These are phyloP conservation scores for Patellaria atrata DNA, from an alignment of 495 filamentous ascomycete genomes.

Conservation along the genomic window DNA sequence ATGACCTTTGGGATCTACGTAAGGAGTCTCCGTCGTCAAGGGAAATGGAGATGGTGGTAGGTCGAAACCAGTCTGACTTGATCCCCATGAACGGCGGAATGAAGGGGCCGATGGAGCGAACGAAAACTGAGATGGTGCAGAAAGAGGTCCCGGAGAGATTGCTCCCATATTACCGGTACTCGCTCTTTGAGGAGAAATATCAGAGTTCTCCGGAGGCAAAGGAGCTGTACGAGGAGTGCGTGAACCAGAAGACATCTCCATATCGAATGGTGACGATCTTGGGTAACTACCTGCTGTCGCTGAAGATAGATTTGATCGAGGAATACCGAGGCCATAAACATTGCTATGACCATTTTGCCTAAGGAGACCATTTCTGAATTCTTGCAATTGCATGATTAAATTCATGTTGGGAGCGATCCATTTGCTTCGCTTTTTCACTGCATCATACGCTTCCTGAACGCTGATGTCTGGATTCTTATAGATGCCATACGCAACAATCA, in stretches of 20 bases:
- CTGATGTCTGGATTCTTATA: conserved; percentile 77
- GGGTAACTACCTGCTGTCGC: conserved; percentile 9
- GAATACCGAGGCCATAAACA: conserved; percentile 6
- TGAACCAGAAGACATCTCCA: conserved; percentile 4
- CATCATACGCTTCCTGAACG: conserved; percentile 86
- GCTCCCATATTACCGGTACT: conserved; percentile 21
- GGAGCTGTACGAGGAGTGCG: conserved; percentile 20
- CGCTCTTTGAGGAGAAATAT: conserved; percentile 16
- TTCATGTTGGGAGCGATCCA: conserved; percentile 99
- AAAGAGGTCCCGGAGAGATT: conserved; percentile 17
- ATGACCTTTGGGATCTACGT: conserved; percentile 19
- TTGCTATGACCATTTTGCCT: conserved; percentile 24
- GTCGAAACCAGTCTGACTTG: conserved; percentile 17
- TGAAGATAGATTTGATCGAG: conserved; percentile 13
- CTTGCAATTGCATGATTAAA: conserved; percentile 89
- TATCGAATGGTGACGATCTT: conserved; percentile 15
- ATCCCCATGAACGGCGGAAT: conserved; percentile 19
- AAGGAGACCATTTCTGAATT: conserved; percentile 62
- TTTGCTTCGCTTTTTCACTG: conserved; percentile 73
- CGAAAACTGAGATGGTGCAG: conserved; percentile 10
- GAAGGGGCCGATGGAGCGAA: conserved; percentile 16
- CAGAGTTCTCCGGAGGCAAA: conserved; percentile 17
- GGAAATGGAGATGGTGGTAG: conserved; percentile 7
- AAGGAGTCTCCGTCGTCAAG: conserved; percentile 6
- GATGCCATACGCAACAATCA: conserved; percentile 91